A percentile compares a stretch with the other conserved stretches of the same genome.
phyloP scores from a whole-genome alignment of 2,329 filamentous ascomycete genomes.

The Canariomyces notabilis region DNA sequence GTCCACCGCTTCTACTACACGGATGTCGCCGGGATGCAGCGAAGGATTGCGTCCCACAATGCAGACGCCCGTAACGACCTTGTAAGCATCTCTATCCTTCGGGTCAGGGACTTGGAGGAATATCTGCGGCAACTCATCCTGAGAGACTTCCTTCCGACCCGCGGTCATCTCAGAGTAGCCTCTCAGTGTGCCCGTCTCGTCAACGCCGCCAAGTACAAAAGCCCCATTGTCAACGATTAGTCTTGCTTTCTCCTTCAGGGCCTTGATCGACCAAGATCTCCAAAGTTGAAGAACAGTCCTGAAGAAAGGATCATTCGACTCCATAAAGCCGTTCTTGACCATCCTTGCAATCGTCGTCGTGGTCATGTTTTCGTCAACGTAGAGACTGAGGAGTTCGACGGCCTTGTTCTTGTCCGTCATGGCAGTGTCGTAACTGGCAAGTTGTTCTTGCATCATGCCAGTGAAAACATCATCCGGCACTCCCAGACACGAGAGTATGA shows the following conservation, averaged over 20 bases:
- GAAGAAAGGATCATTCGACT: constrained; percentile 70
- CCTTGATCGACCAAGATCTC: constrained; percentile 83
- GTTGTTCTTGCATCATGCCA: constrained; percentile 60
- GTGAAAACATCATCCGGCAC: constrained; percentile 64
- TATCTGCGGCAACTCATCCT: constrained; percentile 67
- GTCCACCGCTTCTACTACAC: constrained; percentile 80
- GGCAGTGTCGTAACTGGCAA: constrained; percentile 63
- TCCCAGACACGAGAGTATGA: constrained; percentile 74
- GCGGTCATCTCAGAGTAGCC: constrained; percentile 59
- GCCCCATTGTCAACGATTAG: constrained; percentile 78
- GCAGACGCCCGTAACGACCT: constrained; percentile 70
- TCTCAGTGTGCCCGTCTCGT: constrained; percentile 71
- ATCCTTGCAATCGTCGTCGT: constrained; percentile 71
- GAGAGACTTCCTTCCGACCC: constrained; percentile 32
- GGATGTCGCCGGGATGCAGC: constrained; percentile 85
- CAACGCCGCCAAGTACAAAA: constrained; percentile 81
- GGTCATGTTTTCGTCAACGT: constrained; percentile 79
- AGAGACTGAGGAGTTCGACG: constrained; percentile 62
- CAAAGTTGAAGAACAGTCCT: constrained; percentile 75
- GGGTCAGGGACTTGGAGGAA: constrained; percentile 74
- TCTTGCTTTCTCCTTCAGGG: constrained; percentile 86
- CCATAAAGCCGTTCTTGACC: constrained; percentile 75
- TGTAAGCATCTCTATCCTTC: constrained; percentile 49
- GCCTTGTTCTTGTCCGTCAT: constrained; percentile 63
- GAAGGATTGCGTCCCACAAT: constrained; percentile 89